Base-by-base conservation (phyloP, 2,329 filamentous ascomycete species). In the Setomelanomma holmii region DNA sequence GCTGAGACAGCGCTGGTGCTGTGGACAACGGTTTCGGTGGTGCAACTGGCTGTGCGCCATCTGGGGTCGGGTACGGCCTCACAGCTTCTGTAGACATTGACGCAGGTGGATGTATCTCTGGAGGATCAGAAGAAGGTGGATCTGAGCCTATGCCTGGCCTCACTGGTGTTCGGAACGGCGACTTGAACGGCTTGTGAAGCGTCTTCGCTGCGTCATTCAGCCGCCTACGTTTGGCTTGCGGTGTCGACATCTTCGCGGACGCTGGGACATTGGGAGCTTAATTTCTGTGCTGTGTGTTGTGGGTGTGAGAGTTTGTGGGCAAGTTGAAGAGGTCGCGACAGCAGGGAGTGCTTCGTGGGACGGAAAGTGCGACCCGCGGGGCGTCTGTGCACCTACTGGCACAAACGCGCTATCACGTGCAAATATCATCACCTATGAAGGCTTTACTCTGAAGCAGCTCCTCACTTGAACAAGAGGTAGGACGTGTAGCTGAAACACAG, bases 151-250 rank as follows among this genome's bases (percentile, higher is more conserved):
- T 52, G 27, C 33, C 54, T 14, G 63, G 61, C 48, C 67, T 71
- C 45, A 69, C 53, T 20, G 78, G 76, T 33, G 78, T 80, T 60
- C 82, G 83, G 55, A 89, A 81, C 12, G 88, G 89, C 40, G 89
- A 90, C 60, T 87, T 86, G 76, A 91, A 91, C 0, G 89, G 89
- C 67, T 87, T 89, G 56, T 82, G 82, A 41, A 90, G 81, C 5
- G 82, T 82, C n/a, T 78, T 79, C 19, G 80, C 75, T 34, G 84
- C 81, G 39, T 81, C 76, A 51, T 87, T 81, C 56, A 88, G 76
- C 58, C 86, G 84, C 54, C 87, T 86, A 43, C 86, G 84, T 76
- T 90, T 90, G 51, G 79, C 78, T 50, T 81, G 75, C 49, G 80
- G 81, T 42, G 78, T 79, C 53, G 77, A 77, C 79, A 82, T 80